Conservation (phyloP, 352 stramenopile species). For the Phytophthora foliorum region DNA sequence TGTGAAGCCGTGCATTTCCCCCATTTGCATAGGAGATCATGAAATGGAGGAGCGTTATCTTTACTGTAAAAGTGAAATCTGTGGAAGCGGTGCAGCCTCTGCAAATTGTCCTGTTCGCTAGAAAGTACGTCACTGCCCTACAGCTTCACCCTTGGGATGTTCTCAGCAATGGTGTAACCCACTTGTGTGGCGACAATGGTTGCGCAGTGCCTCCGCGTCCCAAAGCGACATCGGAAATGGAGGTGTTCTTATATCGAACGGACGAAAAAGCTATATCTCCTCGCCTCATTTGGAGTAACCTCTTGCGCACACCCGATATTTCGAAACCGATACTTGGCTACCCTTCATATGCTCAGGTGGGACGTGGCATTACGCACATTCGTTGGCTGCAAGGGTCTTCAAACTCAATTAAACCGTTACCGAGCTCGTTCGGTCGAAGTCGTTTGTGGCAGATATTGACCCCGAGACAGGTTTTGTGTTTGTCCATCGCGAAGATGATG, state of each 20-base stretch:
- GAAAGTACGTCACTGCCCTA: no score
- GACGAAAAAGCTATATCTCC: slow-evolving; percentile 1
- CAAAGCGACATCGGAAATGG: no score
- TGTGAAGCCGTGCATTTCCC: no score
- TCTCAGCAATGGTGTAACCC: no score
- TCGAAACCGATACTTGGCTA: neutral
- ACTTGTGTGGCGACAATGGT: no score
- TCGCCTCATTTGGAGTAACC: neutral
- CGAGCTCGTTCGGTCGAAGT: neutral
- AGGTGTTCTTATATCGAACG: neutral
- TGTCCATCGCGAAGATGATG: neutral
- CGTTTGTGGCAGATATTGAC: neutral
- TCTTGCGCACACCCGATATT: neutral
- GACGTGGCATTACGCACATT: neutral
- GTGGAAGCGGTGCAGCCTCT: no score
- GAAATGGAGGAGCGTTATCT: no score
- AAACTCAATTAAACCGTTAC: neutral
- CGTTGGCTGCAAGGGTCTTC: neutral
- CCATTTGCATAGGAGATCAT: no score
- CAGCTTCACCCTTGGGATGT: no score
- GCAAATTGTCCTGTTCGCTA: no score
- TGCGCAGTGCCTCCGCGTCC: no score
- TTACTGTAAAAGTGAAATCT: no score
- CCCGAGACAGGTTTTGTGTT: neutral
- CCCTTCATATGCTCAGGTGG: neutral